Evolutionary conservation across 768 basidiomycete genomes (phyloP), one percentile per base, ranked within the genome.

Genomic region (Erythrobasidium yunnanense): DNA sequence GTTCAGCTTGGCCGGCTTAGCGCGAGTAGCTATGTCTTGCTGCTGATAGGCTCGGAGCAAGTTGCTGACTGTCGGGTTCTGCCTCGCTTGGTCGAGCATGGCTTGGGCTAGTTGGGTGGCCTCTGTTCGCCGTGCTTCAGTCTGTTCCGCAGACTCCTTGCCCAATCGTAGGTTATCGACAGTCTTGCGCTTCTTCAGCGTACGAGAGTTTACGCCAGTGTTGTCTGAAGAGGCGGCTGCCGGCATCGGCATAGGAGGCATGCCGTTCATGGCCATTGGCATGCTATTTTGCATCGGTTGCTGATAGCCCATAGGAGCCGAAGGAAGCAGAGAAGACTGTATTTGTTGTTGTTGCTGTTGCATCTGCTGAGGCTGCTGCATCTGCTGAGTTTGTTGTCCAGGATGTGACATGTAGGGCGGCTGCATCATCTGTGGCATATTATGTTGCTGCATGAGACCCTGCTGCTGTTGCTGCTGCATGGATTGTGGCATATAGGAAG

Each of bases 151-250:
- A 18, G 57, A n/a, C 5, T 50, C 38, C 29, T 46, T 65, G n/a
- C 4, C 57, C 56, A 18, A 30, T 52, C 49, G 49, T 60, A 68
- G 32, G 52, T 68, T 68, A 4, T 68, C 67, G 20, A 42, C 42
- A 1, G 67, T 68, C 38, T 68, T 68, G 3, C 67, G 46, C 51
- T 57, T 63, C 67, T 68, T 68, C 15, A 68, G 27, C 15, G 49
- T 54, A 18, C 47, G 34, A 6, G 57, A 11, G 30, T 18, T 11
- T 2, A 23, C 42, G 27, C 34, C 46, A 23, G 45, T 50, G 23
- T 46, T 35, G 23, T 30, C 17, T 29, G 29, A 60, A 25, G 6
- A 20, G 5, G n/a, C 20, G 56, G 5, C 6, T 29, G 25, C 33
- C 4, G 66, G 62, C 11, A 47, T 35, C 32, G 62, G 67, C 47